Evolutionary conservation across 768 basidiomycete genomes (phyloP).

Genomic region (Candolleomyces eurysporus): DNA sequence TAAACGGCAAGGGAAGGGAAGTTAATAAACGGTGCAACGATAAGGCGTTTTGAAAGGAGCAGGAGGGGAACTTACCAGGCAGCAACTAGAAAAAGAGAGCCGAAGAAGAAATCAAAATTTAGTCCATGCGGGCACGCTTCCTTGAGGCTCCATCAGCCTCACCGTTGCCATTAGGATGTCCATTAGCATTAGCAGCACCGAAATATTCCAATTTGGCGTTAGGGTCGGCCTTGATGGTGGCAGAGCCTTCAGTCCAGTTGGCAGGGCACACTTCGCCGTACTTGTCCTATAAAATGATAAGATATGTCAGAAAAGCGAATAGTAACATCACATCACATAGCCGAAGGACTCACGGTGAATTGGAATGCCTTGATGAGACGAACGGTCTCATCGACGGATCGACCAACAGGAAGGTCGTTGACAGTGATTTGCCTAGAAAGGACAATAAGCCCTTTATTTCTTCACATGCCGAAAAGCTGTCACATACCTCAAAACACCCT

Average conservation of each 20-base stretch:
- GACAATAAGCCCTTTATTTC: background rate
- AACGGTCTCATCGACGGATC: conserved; percentile 90
- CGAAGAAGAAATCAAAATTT: conserved; percentile 11
- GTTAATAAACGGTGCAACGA: background rate
- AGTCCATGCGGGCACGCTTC: conserved; percentile 60
- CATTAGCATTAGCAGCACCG: conserved; percentile 25
- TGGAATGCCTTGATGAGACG: conserved; percentile 94
- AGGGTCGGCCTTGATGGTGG: conserved; percentile 83
- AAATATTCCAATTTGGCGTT: conserved; percentile 77
- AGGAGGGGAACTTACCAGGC: background rate
- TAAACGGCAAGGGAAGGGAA: background rate
- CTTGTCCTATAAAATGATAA: conserved; percentile 52
- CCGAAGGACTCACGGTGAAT: conserved; percentile 57
- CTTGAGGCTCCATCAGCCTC: conserved; percentile 30
- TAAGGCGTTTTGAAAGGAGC: background rate
- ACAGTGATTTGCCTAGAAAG: conserved; percentile 73
- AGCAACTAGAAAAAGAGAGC: background rate
- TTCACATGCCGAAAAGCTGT: conserved; percentile 3
- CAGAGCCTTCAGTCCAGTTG: conserved; percentile 80
- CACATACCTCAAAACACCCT: conserved; percentile 65
- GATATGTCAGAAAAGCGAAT: too few species aligned
- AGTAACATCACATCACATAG: background rate
- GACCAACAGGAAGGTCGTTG: conserved; percentile 93
- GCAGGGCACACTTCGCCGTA: conserved; percentile 93
- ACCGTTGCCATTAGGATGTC: conserved; percentile 33